Base-by-base conservation (phyloP, 805 yeast genomes). In the Naumovozyma dairenensis region DNA sequence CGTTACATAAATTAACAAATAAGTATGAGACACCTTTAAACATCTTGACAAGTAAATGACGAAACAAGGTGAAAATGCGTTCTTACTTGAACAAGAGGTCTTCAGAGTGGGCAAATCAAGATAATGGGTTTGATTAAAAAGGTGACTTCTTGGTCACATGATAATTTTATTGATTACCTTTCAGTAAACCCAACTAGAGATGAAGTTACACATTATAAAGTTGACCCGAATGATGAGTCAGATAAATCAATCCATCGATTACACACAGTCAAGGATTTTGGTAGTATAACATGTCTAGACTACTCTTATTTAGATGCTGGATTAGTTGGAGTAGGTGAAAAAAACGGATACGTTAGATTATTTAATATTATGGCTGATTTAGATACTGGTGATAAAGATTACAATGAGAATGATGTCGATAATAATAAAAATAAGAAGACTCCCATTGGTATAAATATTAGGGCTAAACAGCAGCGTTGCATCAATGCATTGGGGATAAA, bases 131-230 rank as follows among this genome's bases (percentile, higher is more conserved):
- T 55, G 16, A 55, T 56, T 18, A 56, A 48, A 31, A 46, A 47
- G 20, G 60, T 55, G 8, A 47, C 49, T 4, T 46, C 50, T 9
- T 55, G 60, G 57, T 46, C 60, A 3, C 48, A 45, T 16, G 59
- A 51, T 33, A 51, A 45, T 12, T 35, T 44, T 32, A 35, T 53
- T 17, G 61, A 56, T 36, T 58, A 57, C 46, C 56, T 82, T 9
- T 77, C 82, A 0, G 77, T 80, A 5, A 79, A 74, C 42, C 92
- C 94, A 2, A 67, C 82, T 19, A 77, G 93, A 2, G 95, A 86
- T 51, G 89, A 80, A 45, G 77, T 84, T 2, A 61, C 79, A 0
- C 64, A 82, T 8, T 79, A 77, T 48, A 72, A 70, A 41, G 74
- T 81, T 0, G 61, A 69, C 41, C 62, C 63, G 21, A 49, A 45